These are phyloP conservation scores for Fusarium tjaetaba DNA, from an alignment of 2,329 filamentous ascomycete genomes.

Conservation along the genomic window DNA sequence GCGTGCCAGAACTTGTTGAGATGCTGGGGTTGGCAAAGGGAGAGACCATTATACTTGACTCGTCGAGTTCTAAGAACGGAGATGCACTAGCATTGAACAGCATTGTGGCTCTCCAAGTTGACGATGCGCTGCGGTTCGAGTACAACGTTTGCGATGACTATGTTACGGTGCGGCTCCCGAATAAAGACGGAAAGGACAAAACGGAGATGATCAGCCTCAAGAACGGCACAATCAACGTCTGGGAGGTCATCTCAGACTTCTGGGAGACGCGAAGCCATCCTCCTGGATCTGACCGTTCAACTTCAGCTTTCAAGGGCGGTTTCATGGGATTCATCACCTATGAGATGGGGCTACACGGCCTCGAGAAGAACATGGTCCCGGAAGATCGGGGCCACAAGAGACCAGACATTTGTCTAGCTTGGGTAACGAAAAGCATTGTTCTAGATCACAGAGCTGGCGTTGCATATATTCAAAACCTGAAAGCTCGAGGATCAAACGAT, in stretches of 20 bases:
- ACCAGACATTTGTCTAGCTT: conserved; percentile 79
- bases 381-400: conserved; percentile 51
- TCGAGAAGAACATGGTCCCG: conserved; percentile 45
- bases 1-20: conserved; percentile 66
- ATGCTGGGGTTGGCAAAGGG: conserved; percentile 52
- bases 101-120: conserved; percentile 75
- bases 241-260: conserved; percentile 62
- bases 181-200: background rate
- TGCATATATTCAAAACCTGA: conserved; percentile 68
- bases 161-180: conserved; percentile 43
- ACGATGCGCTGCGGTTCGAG: conserved; percentile 65
- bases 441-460: conserved; percentile 74
- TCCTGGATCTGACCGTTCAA: conserved; percentile 25
- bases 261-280: conserved; percentile 45
- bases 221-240: conserved; percentile 52
- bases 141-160: conserved; percentile 63
- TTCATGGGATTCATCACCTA: conserved; percentile 88
- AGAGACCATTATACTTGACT: conserved; percentile 68
- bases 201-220: conserved; percentile 36
- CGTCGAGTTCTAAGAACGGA: conserved; percentile 62
- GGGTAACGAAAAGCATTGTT: conserved; percentile 80
- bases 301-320: conserved; percentile 77
- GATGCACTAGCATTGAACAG: conserved; percentile 67
- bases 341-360: conserved; percentile 73
- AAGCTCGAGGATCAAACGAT: conserved; percentile 39